Evolutionary conservation across 129 eudicot genomes (phyloP), one percentile per base, ranked within the genome.

Genomic region (Flaveria sonorensis): DNA sequence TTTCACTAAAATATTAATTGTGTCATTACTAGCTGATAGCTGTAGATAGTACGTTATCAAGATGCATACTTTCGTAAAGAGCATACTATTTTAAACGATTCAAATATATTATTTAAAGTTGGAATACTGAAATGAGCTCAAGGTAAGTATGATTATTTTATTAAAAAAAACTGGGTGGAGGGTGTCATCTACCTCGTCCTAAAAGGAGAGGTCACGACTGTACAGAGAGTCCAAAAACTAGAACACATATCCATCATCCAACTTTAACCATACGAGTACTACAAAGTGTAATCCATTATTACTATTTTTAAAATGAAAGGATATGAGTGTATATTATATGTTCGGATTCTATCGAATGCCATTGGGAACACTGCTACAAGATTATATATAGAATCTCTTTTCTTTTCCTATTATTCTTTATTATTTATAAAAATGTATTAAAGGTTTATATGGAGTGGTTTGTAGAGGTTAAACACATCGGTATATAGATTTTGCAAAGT

Each of bases 141-240:
- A 53, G 24, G 18, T 53, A 6, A 53, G 19, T 53, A 15, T 15
- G 57, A 18, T 52, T 52, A 4, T 3, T 53, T 52, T n/a, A 5
- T 53, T 53, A 1, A 53, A 1, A 19, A 8, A 53, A 53, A 18
- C 1, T 9, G 24, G 10, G 11, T 19, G 61, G 61, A 55, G 23
- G 24, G 19, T 55, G 61, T 55, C 61, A 55, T 21, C 26, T 19
- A 55, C 28, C 63, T 57, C 16, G 32, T 57, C 32, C 30, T 57
- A 20, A 57, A 57, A 21, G 36, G 64, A 57, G 32, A 57, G 64
- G 64, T 57, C 32, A 57, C 64, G 64, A 21, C 64, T 21, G 32
- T 57, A 57, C 20, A 23, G 7, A n/a, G 32, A 24, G 64, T 57
- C 32, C 32, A 57, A 57, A 57, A 21, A 21, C 64, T 9, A 23